Base-by-base conservation (phyloP, 2,329 filamentous ascomycete genomes). In the Trichoderma sp. region DNA sequence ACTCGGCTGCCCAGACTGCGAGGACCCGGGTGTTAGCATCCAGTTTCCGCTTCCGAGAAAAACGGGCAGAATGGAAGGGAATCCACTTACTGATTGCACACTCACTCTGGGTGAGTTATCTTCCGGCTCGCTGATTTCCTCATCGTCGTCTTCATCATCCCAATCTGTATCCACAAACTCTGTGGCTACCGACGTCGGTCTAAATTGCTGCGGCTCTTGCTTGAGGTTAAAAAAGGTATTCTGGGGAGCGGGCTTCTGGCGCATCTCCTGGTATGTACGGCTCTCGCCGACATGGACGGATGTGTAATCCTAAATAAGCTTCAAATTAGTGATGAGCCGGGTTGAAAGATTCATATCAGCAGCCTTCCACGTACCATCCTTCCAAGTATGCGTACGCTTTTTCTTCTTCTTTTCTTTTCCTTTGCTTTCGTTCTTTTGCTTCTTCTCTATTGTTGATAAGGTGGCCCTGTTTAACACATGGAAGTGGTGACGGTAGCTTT, bases 91-190 rank as follows among this genome's bases (percentile, higher is more conserved):
- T 68, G 91, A 93, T 73, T 91, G 87, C 70, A 91, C 79, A 79
- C 90, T 92, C 66, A 85, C 79, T 35, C 90, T 85, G 13, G 88
- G 88, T 3, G 89, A 91, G 78, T 88, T 88, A 50, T 90, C 87
- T 73, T 89, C 88, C 67, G 84, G 78, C 59, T 88, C 86, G 70
- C 83, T 87, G 13, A 86, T 79, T 59, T 84, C 80, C 58, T 91
- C 89, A 10, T 64, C 59, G 27, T 54, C 52, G 3, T 63, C 63
- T 37, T 80, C 78, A 71, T 93, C 92, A 50, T 88, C 85, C 81
- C 84, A 87, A 70, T 94, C 92, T 48, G 91, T 92, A 74, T 93
- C 92, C 76, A 90, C 89, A 71, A 93, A 90, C 74, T 93, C 90
- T 25, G 91, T 94, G 52, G 90, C 87, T 69, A 91, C 84, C 42